phyloP scores from a whole-genome alignment of 2,329 filamentous ascomycete genomes.

The Cercospora zeina region DNA sequence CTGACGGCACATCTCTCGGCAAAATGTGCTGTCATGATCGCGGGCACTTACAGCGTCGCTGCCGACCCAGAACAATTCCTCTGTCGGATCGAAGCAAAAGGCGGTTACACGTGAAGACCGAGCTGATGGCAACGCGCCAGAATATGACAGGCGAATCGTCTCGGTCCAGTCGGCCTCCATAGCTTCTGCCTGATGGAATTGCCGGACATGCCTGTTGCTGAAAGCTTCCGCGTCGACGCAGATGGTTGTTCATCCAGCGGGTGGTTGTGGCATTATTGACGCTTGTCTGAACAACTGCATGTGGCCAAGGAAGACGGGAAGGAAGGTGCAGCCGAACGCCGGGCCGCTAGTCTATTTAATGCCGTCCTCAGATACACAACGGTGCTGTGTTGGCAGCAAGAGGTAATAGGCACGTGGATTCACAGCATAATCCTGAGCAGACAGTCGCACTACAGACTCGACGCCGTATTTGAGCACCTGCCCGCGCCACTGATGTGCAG shows the following conservation, averaged over 20 bases:
- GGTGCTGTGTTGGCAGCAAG: neutral
- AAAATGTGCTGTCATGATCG: neutral
- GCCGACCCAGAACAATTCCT: slow-evolving; percentile 91
- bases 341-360: neutral
- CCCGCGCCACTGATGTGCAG: neutral
- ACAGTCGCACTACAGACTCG: neutral
- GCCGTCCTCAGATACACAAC: neutral
- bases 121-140: slow-evolving; percentile 70
- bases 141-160: slow-evolving; percentile 79
- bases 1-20: neutral
- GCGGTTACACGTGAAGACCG: slow-evolving; percentile 72
- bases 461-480: neutral
- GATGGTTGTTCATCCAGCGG: neutral
- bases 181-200: slow-evolving; percentile 11
- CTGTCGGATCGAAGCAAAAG: slow-evolving; percentile 81
- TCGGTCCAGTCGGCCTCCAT: slow-evolving; percentile 59
- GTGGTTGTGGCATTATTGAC: neutral
- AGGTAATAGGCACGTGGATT: neutral
- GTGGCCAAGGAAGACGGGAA: neutral
- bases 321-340: neutral
- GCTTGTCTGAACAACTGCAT: neutral
- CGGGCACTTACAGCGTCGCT: slow-evolving; percentile 73
- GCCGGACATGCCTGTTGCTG: slow-evolving; percentile 1
- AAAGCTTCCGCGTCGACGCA: neutral
- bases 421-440: neutral